Evolutionary conservation across 2,329 filamentous ascomycete genomes (phyloP).

Genomic region (Colletotrichum australisinense): DNA sequence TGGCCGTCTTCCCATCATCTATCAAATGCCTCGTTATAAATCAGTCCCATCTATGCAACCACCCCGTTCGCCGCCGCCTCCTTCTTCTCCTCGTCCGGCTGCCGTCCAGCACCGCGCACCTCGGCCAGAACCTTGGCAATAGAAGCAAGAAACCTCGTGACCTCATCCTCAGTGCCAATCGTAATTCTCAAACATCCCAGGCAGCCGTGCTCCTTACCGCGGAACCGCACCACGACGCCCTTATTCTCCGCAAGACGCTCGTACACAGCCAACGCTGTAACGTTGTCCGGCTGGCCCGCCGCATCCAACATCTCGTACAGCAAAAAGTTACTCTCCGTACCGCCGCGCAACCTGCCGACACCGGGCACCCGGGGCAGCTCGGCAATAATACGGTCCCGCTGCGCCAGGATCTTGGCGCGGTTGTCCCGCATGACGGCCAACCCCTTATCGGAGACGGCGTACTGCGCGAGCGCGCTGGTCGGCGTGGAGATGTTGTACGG

Average conservation of each 20-base stretch:
- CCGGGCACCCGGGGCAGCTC: slow-evolving; percentile 82
- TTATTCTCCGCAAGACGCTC: slow-evolving; percentile 84
- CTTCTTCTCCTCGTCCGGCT: slow-evolving; percentile 48
- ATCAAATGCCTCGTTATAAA: slow-evolving; percentile 12
- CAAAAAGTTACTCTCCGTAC: slow-evolving; percentile 86
- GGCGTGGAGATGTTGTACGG: slow-evolving; percentile 96
- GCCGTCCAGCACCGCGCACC: slow-evolving; percentile 48
- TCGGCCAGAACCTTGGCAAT: slow-evolving; percentile 64
- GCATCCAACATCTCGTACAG: slow-evolving; percentile 87
- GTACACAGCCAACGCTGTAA: slow-evolving; percentile 82
- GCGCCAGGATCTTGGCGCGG: slow-evolving; percentile 75
- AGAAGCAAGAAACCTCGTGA: slow-evolving; percentile 80
- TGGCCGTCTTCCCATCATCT: slow-evolving; percentile 10
- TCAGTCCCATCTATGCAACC: slow-evolving; percentile 45
- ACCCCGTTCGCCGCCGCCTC: slow-evolving; percentile 50
- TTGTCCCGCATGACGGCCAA: slow-evolving; percentile 79
- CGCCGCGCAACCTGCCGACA: slow-evolving; percentile 84
- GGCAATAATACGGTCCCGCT: slow-evolving; percentile 79
- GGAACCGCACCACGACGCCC: slow-evolving; percentile 92
- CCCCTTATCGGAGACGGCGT: slow-evolving; percentile 76
- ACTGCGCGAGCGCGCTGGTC: slow-evolving; percentile 82
- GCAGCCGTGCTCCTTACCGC: slow-evolving; percentile 93
- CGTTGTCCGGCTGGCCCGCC: slow-evolving; percentile 81
- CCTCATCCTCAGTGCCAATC: slow-evolving; percentile 89
- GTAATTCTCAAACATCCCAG: slow-evolving; percentile 91